Evolutionary conservation across 495 filamentous ascomycete genomes (phyloP).

Genomic region (Podospora bellae-mahoneyi): DNA sequence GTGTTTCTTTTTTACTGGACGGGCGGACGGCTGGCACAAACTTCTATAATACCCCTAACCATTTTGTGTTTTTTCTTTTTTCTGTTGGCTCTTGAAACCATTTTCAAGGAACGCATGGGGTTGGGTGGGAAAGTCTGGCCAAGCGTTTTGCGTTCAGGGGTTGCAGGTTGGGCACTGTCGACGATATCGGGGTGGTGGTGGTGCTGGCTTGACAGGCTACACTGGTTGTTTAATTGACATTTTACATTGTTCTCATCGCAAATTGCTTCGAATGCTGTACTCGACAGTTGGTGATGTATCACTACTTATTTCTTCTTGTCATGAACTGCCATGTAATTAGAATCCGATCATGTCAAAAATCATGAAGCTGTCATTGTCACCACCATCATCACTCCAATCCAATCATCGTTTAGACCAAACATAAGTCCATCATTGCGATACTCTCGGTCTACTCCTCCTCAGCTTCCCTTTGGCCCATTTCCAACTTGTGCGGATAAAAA

Average conservation of each 20-base stretch:
- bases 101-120: not conserved
- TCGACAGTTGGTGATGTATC: not conserved
- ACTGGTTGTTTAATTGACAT: conserved; percentile 1
- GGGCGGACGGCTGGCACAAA: not conserved
- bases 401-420: not conserved
- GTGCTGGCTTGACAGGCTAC: not conserved
- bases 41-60: not conserved
- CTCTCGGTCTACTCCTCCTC: not conserved
- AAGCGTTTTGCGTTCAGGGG: not conserved
- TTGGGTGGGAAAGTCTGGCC: not conserved
- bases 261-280: not conserved
- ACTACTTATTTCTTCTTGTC: not conserved
- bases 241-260: not conserved
- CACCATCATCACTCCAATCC: not conserved
- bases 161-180: not conserved
- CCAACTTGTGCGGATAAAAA: conserved; percentile 22
- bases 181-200: not conserved
- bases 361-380: not conserved
- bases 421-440: not conserved
- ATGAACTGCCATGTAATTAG: not conserved
- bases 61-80: not conserved
- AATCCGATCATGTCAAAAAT: not conserved
- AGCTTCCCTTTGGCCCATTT: conserved; percentile 18
- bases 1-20: not conserved
- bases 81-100: not conserved